Conservation (phyloP, 1,284 basidiomycete species). For the Thelephora terrestris region DNA sequence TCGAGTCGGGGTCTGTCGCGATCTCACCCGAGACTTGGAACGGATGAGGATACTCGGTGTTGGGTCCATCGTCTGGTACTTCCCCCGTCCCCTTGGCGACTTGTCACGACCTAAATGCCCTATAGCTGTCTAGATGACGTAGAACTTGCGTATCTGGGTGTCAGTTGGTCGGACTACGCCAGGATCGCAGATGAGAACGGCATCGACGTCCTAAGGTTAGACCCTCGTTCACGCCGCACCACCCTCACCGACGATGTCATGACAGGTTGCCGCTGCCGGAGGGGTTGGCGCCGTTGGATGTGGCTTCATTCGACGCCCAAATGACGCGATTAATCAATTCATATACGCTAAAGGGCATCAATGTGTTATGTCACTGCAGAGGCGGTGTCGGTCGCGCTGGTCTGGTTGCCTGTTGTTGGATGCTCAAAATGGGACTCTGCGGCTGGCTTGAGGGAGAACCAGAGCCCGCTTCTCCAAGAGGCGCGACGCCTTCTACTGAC, state of each 20-base stretch:
- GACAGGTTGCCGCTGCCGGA: constrained; percentile 84
- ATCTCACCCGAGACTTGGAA: constrained; percentile 67
- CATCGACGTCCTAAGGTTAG: constrained; percentile 63
- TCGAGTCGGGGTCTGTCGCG: constrained; percentile 76
- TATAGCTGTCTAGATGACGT: constrained; percentile 75
- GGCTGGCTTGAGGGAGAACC: constrained; percentile 43
- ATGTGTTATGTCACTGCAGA: constrained; percentile 85
- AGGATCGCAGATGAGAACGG: constrained; percentile 52
- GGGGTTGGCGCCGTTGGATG: constrained; percentile 72
- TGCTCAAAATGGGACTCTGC: constrained; percentile 84
- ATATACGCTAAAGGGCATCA: constrained; percentile 70
- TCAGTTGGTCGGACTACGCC: constrained; percentile 74
- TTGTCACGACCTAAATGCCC: not conserved
- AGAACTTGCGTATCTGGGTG: constrained; percentile 80
- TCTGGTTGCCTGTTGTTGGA: constrained; percentile 88
- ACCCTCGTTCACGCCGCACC: constrained; percentile 3
- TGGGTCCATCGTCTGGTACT: constrained; percentile 76
- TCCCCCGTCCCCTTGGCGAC: constrained; percentile 4
- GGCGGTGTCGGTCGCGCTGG: constrained; percentile 95
- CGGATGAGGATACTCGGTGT: constrained; percentile 74
- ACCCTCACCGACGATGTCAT: not conserved
- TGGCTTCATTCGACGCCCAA: constrained; percentile 55
- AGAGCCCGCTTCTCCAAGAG: too few relatives aligned
- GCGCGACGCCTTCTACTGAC: not conserved
- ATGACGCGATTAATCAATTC: constrained; percentile 60